These are phyloP conservation scores for Selenicereus undatus DNA, from an alignment of 148 eudicot genomes.

Conservation along the genomic window DNA sequence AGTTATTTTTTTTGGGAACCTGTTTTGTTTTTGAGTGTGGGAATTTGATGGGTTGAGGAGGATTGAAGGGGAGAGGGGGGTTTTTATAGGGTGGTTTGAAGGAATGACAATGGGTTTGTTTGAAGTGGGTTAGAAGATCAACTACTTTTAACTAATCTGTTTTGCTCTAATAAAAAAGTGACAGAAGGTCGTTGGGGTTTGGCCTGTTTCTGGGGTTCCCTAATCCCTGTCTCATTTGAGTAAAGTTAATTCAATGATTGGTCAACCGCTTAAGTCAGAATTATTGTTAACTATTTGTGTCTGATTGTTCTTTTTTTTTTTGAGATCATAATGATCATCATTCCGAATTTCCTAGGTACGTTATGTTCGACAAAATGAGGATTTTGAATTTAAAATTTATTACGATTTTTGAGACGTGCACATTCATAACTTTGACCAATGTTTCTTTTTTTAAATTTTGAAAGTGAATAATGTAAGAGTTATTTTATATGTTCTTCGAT, in stretches of 20 bases:
- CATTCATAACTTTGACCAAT: too few relatives aligned
- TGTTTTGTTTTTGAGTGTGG: neutral
- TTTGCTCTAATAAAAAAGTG: neutral
- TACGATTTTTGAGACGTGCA: too few relatives aligned
- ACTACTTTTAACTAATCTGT: slow-evolving; percentile 2
- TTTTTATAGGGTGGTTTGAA: neutral
- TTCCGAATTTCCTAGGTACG: neutral
- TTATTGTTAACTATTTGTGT: neutral
- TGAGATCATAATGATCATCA: neutral
- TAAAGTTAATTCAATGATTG: neutral
- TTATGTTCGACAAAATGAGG: too few relatives aligned
- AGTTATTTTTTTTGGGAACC: neutral
- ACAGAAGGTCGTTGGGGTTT: neutral
- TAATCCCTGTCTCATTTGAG: neutral
- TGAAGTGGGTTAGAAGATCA: slow-evolving; percentile 10
- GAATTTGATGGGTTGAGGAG: slow-evolving; percentile 1
- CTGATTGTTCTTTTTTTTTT: neutral
- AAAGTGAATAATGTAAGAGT: too few relatives aligned
- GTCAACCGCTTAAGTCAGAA: neutral
- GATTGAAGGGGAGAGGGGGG: neutral
- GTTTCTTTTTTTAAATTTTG: too few relatives aligned
- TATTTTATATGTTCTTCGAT: too few relatives aligned
- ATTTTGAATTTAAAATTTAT: too few relatives aligned
- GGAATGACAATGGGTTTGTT: neutral
- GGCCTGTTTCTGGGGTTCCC: slow-evolving; percentile 1